These are phyloP conservation scores for Eragrostis tef DNA, from an alignment of 202 grass and related monocot species.

Conservation along the genomic window DNA sequence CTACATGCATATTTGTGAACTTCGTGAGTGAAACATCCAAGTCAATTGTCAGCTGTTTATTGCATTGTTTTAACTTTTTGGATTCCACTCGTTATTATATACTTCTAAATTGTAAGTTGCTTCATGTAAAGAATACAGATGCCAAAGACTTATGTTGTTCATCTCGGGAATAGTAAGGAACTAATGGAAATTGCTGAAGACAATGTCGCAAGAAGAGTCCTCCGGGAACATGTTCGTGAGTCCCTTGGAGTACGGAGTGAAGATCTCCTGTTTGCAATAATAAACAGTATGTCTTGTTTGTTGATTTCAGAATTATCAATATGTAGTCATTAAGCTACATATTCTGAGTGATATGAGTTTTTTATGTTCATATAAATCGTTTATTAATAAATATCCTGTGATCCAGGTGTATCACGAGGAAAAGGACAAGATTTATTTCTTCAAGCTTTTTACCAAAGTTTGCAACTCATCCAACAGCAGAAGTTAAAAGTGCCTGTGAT, in stretches of 20 bases:
- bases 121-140: slow-evolving; percentile 83
- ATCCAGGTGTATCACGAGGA: slow-evolving; percentile 90
- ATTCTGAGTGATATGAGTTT: slow-evolving; percentile 14
- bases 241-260: slow-evolving; percentile 67
- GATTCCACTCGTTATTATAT: slow-evolving; percentile 29
- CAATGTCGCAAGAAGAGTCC: slow-evolving; percentile 70
- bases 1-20: slow-evolving; percentile 9
- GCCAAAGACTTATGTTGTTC: slow-evolving; percentile 93
- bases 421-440: slow-evolving; percentile 99
- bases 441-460: slow-evolving; percentile 79
- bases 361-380: slow-evolving; percentile 26
- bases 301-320: slow-evolving; percentile 24
- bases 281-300: slow-evolving; percentile 75
- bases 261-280: slow-evolving; percentile 91
- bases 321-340: slow-evolving; percentile 15
- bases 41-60: slow-evolving; percentile 15
- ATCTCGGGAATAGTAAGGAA: slow-evolving; percentile 91
- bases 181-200: slow-evolving; percentile 91
- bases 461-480: slow-evolving; percentile 70
- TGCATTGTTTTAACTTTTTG: slow-evolving; percentile 16
- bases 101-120: slow-evolving; percentile 41
- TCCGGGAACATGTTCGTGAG: slow-evolving; percentile 78
- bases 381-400: slow-evolving; percentile 39
- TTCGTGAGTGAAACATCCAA: slow-evolving; percentile 27
- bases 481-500: slow-evolving; percentile 82